These are phyloP conservation scores for Helotiales sp. DNA, from an alignment of 2,329 filamentous ascomycete genomes.

Conservation along the genomic window DNA sequence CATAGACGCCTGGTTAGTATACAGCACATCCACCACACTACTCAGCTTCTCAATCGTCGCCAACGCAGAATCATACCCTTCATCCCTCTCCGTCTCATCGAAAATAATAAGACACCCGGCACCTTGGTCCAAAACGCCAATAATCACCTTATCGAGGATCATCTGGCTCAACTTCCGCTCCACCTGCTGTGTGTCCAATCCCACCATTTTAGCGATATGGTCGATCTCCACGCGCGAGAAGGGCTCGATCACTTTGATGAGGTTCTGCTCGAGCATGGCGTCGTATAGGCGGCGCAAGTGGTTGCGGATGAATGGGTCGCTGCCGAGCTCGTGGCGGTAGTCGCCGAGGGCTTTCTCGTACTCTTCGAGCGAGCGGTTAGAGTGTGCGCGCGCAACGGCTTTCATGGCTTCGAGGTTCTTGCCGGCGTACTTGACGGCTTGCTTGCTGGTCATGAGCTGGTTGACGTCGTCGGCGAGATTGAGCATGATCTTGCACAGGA, in stretches of 20 bases:
- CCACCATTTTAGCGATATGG: slow-evolving; percentile 97
- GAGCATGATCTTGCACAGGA: slow-evolving; percentile 99
- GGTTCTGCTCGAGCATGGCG: slow-evolving; percentile 98
- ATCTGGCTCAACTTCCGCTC: slow-evolving; percentile 99
- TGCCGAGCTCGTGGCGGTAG: slow-evolving; percentile 92
- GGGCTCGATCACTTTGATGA: slow-evolving; percentile 99
- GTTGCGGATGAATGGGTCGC: slow-evolving; percentile 94
- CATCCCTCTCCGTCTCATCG: slow-evolving; percentile 91
- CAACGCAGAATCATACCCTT: slow-evolving; percentile 91
- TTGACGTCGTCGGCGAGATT: slow-evolving; percentile 97
- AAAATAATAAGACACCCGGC: slow-evolving; percentile 97
- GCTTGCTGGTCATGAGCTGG: slow-evolving; percentile 91
- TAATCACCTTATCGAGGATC: slow-evolving; percentile 99
- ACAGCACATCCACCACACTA: slow-evolving; percentile 95
- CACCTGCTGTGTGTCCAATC: slow-evolving; percentile 92
- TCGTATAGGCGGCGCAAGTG: slow-evolving; percentile 96
- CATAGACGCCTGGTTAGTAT: slow-evolving; percentile 95
- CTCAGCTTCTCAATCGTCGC: slow-evolving; percentile 96
- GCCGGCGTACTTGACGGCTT: slow-evolving; percentile 93
- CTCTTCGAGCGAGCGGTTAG: slow-evolving; percentile 93
- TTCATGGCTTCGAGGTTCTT: slow-evolving; percentile 99
- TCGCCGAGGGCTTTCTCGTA: slow-evolving; percentile 91
- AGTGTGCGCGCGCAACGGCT: slow-evolving; percentile 92
- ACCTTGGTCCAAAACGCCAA: slow-evolving; percentile 95
- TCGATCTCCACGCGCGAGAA: slow-evolving; percentile 97